Base-by-base conservation (phyloP, 306 rosid species). In the Fragaria ananassa region DNA sequence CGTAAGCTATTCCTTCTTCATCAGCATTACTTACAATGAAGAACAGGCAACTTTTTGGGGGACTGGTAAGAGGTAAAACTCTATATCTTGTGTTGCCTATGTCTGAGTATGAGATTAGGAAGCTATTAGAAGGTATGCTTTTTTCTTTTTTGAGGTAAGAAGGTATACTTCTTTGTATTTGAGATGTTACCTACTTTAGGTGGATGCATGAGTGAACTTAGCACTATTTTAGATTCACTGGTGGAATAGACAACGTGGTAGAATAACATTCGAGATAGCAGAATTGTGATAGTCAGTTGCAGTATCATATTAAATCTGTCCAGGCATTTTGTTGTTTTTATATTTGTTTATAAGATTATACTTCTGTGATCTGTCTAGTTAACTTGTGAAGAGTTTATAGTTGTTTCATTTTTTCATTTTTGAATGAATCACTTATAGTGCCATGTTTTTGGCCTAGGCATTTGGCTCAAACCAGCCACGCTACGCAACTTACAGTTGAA, bases 181-280 rank as follows among this genome's bases (percentile, higher is more conserved):
- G 10, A 41, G 44, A 41, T 8, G 10, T 41, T 54, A 68, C 23
- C 50, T 44, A 62, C 57, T 67, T 37, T 64, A 41, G 18, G 68
- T 68, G 68, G 79, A 17, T 8, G n/a, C 54, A 17, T 77, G 67
- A 42, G 49, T 14, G 37, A 15, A 58, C 74, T 42, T 56, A 41
- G 14, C 42, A 67, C 18, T 41, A 25, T 27, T 47, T 51, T 67
- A 53, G 65, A 63, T 31, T 62, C 14, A 7, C 58, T 15, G 10
- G 8, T 53, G 25, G 25, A 53, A 19, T 18, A 53, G 8, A 53
- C 23, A 19, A 53, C 25, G 8, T 53, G 23, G 66, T 49, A 1
- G 74, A 19, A 70, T 49, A 4, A 49, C 15, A 70, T 31, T 8
- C 18, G 61, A 47, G 61, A 49, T 70, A 70, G 57, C n/a, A 46